Evolutionary conservation across 2,329 filamentous ascomycete species (phyloP).

Genomic region (Microascus cirrosus): DNA sequence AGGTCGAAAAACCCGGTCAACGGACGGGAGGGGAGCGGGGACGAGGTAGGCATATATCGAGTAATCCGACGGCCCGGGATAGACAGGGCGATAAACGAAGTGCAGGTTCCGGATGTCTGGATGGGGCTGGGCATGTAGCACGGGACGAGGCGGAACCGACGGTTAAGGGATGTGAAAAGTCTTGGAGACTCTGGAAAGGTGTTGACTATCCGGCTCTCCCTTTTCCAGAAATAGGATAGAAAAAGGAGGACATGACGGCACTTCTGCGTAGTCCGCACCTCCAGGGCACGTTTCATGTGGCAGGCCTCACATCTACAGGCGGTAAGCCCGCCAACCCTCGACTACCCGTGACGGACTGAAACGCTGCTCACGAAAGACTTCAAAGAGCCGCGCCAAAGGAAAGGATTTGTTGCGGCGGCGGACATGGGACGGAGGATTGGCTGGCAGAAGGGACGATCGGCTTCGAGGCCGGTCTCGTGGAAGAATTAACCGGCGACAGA

Average conservation of each 20-base stretch:
- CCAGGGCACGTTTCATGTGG: neutral
- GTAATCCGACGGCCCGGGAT: constrained; percentile 1
- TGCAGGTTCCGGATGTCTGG: neutral
- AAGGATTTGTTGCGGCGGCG: neutral
- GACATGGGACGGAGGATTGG: neutral
- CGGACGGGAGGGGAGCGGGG: neutral
- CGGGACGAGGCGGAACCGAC: neutral
- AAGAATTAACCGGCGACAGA: neutral
- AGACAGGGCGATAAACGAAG: neutral
- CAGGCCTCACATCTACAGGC: neutral
- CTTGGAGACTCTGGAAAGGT: neutral
- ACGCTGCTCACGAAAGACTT: neutral
- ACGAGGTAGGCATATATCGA: constrained; percentile 2
- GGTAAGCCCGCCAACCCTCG: neutral
- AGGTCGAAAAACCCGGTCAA: constrained; percentile 1
- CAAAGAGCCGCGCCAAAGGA: neutral
- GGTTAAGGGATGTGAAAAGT: neutral
- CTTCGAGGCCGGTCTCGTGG: neutral
- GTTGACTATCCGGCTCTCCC: neutral
- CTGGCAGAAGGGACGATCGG: neutral
- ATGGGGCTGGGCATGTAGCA: neutral
- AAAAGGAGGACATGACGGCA: neutral
- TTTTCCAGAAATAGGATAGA: neutral
- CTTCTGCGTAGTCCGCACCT: neutral
- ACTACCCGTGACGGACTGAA: neutral